Conservation (phyloP, 768 basidiomycete species). For the Leccinum sublutescens region DNA sequence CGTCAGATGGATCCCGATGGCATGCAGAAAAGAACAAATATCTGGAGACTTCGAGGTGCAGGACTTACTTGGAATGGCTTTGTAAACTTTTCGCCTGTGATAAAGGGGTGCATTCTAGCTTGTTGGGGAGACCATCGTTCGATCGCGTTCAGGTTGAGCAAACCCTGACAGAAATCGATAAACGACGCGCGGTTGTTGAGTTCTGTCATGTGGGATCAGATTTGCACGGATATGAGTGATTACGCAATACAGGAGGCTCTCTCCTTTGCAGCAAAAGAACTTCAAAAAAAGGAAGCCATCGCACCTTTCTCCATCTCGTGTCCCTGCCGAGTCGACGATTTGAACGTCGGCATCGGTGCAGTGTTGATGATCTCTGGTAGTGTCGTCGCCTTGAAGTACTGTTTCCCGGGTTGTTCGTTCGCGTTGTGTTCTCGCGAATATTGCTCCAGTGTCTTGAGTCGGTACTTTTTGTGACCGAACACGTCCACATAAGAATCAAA, state of each 20-base stretch:
- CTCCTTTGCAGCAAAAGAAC: background rate
- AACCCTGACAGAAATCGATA: conserved; percentile 95
- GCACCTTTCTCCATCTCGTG: conserved; percentile 90
- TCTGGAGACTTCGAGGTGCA: background rate
- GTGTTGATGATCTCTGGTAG: conserved; percentile 95
- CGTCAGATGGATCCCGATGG: conserved; percentile 9
- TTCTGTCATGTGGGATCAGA: conserved; percentile 49
- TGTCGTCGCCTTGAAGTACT: conserved; percentile 95
- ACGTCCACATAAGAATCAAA: conserved; percentile 79
- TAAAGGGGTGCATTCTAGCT: conserved; percentile 93
- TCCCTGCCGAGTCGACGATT: conserved; percentile 65
- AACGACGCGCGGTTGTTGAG: conserved; percentile 92
- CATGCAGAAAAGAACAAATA: background rate
- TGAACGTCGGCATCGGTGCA: conserved; percentile 88
- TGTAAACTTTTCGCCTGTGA: conserved; percentile 94
- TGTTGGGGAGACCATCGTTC: conserved; percentile 98
- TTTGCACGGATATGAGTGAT: conserved; percentile 9
- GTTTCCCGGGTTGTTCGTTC: conserved; percentile 97
- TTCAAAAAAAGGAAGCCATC: conserved; percentile 16
- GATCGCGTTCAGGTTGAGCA: conserved; percentile 91
- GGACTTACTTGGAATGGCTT: conserved; percentile 76
- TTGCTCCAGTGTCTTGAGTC: conserved; percentile 89
- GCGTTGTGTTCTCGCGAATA: conserved; percentile 94
- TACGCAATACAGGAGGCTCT: conserved; percentile 6
- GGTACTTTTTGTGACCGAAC: conserved; percentile 79